Evolutionary conservation across 495 filamentous ascomycete species (phyloP).

Genomic region (Apiosordaria backusii): DNA sequence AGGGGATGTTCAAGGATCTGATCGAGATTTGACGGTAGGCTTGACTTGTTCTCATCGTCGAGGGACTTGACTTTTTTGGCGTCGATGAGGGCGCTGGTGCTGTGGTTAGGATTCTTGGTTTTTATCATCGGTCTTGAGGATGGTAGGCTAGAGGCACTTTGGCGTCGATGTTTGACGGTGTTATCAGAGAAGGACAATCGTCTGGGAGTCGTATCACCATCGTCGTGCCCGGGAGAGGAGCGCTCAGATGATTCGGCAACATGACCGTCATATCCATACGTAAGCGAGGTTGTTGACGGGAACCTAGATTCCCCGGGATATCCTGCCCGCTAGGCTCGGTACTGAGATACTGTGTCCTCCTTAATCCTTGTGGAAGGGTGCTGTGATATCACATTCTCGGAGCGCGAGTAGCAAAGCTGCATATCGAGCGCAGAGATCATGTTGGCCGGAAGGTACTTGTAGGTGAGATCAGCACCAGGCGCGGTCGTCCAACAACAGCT

Average conservation of each 20-base stretch:
- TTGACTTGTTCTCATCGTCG: neutral
- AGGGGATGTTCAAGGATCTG: neutral
- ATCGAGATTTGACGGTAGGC: neutral
- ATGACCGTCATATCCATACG: neutral
- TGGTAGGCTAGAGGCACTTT: conserved; percentile 4
- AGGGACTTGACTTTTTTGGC: neutral
- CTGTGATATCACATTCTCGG: neutral
- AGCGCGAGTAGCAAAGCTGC: conserved; percentile 4
- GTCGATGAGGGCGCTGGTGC: neutral
- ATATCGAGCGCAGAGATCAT: conserved; percentile 5
- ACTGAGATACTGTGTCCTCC: neutral
- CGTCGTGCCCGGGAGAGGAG: neutral
- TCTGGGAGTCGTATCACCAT: neutral
- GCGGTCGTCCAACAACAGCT: conserved; percentile 2
- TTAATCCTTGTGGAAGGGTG: neutral
- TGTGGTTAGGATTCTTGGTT: neutral
- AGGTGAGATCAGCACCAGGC: neutral
- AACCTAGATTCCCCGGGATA: neutral
- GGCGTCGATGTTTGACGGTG: neutral
- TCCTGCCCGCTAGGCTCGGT: neutral
- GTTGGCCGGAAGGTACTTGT: neutral
- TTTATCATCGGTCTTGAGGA: neutral
- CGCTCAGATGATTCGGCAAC: neutral
- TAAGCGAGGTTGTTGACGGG: too few species aligned
- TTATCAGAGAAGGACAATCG: neutral